Conservation (phyloP, 805 yeast species). For the Diddensiella caesifluorescens region DNA sequence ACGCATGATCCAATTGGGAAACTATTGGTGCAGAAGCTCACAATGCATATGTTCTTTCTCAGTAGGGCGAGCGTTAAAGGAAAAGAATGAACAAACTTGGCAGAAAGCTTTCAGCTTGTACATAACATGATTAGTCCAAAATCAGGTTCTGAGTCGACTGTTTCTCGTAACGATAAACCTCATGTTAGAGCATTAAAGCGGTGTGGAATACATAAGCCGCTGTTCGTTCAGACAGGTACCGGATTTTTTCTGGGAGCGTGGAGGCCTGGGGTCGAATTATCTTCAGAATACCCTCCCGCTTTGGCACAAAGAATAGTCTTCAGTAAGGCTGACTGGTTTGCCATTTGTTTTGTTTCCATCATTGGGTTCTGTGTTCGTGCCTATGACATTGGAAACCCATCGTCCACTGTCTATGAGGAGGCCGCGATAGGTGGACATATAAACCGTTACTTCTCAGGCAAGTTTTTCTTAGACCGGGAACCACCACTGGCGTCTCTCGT, state of each 20-base stretch:
- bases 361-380: slow-evolving; percentile 12
- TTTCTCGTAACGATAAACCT: too few species aligned
- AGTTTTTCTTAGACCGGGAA: slow-evolving; percentile 50
- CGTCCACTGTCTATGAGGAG: slow-evolving; percentile 19
- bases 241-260: slow-evolving; percentile 19
- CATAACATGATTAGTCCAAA: too few species aligned
- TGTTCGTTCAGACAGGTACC: too few species aligned
- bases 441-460: slow-evolving; percentile 41
- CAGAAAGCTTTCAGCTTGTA: too few species aligned
- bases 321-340: slow-evolving; percentile 2
- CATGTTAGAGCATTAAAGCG: too few species aligned
- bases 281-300: neutral
- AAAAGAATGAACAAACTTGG: too few species aligned
- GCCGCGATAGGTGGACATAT: slow-evolving; percentile 17
- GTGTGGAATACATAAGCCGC: too few species aligned
- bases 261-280: slow-evolving; percentile 11
- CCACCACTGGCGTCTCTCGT: slow-evolving; percentile 49
- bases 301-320: neutral
- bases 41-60: too few species aligned
- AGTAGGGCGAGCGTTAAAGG: too few species aligned
- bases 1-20: too few species aligned
- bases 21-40: too few species aligned
- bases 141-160: too few species aligned
- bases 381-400: slow-evolving; percentile 14
- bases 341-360: neutral